phyloP scores from a whole-genome alignment of 2,329 filamentous ascomycete species.

The Scopulariopsis brevicaulis region DNA sequence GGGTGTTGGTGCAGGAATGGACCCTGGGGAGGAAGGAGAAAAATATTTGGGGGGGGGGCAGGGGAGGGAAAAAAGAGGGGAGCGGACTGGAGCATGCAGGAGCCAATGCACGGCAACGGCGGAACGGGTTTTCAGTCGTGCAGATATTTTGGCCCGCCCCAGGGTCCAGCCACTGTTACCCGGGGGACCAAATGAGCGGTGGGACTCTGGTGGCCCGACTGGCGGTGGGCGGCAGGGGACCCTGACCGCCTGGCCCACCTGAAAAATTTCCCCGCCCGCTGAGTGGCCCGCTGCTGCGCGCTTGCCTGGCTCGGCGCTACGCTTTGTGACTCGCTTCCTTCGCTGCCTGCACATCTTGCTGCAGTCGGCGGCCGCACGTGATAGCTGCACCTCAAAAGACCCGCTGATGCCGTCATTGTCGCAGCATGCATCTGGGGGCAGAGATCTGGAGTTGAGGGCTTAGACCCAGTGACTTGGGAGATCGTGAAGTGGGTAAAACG shows the following conservation, averaged over 20 bases:
- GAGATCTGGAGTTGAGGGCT: too few species aligned
- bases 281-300: background rate
- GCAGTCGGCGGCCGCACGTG: background rate
- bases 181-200: background rate
- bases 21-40: background rate
- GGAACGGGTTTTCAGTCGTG: background rate
- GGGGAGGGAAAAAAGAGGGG: background rate
- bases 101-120: background rate
- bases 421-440: too few species aligned
- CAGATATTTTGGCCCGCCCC: background rate
- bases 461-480: too few species aligned
- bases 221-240: background rate
- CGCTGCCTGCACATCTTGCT: background rate
- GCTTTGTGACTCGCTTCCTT: background rate
- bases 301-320: background rate
- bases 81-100: background rate
- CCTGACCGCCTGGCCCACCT: background rate
- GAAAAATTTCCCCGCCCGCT: background rate
- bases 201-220: background rate
- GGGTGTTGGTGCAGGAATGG: background rate
- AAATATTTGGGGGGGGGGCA: background rate
- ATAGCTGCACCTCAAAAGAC: background rate
- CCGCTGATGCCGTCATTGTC: too few species aligned
- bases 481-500: too few species aligned
- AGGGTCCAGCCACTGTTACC: background rate